Evolutionary conservation across 331 rosid genomes (phyloP), one percentile per base, ranked within the genome.

Genomic region (Spiraea crenata): DNA sequence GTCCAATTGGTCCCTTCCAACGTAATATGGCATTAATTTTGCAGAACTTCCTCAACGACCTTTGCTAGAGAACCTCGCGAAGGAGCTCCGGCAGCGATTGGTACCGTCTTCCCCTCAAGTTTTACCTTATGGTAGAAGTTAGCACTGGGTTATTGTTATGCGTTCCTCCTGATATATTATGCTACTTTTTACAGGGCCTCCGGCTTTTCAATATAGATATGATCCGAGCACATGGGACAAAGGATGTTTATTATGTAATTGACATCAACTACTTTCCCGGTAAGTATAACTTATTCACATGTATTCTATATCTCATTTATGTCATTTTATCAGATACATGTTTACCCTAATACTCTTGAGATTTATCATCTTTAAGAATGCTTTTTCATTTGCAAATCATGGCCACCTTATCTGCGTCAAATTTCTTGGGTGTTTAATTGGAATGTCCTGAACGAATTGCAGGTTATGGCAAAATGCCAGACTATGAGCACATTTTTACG

Each of bases 241-340:
- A 74, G 78, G 95, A 95, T 79, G 88, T 72, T 39, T 95, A 73
- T 75, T 91, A 89, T 77, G 97, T 95, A 76, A 88, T 95, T n/a
- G 97, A 95, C 71, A 95, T 95, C 85, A 95, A 91, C 81, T 95
- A 95, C 89, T 91, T 95, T 78, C 97, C 97, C 67, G 97, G 97
- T 63, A 88, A 77, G 88, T 81, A 69, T 57, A 55, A 50, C 20
- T 34, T 68, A 35, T 63, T 38, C 76, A 25, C 44, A 55, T 67
- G 62, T 20, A 42, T 3, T 70, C 65, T 57, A 12, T 31, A 31
- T 13, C 20, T 13, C 11, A 55, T 55, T 13, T 7, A 15, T 41
- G 14, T 11, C 14, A 15, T 3, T 44, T 20, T 44, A 25, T 25
- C 31, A 44, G 6, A 20, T 62, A 5, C 50, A 62, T 40, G 16